Evolutionary conservation across 192 early-diverging fungal species (phyloP), one percentile per base, ranked within the genome.

Genomic region (Dimargaris xerosporica): DNA sequence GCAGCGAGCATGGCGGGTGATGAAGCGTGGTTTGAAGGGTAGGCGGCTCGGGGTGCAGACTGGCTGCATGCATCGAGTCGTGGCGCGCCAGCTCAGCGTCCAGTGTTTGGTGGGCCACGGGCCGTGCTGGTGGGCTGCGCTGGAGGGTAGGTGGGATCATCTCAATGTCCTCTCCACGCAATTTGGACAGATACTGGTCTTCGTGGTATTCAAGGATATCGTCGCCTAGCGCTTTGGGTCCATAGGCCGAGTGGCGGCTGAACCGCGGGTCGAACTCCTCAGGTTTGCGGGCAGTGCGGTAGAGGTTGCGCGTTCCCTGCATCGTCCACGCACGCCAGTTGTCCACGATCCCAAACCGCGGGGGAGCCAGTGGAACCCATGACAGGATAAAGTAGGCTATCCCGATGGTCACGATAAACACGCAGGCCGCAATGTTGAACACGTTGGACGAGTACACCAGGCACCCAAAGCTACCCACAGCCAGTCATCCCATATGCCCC

Each of bases 381-480:
- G 80, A 78, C 5, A 80, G 28, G 11, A 82, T 69, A 42, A 82
- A 64, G 54, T 75, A 80, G 1, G 71, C 54, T 19, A 82, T 74
- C n/a, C 80, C 80, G 45, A 75, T 52, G 9, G 73, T 65, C 23
- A 80, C 66, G 1, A 68, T 66, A 44, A 75, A 67, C 11, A 76
- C 69, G 31, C 78, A 78, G 0, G 73, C 73, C 19, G 76, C 64
- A 47, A 78, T 73, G 63, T 80, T 80, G 52, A 72, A 69, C 1
- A 74, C 56, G 3, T 44, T 63, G 62, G 53, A 59, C 3, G 71
- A 64, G 44, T 80, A 72, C 26, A 78, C 75, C 29, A 82, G 71
- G 60, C 80, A 82, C 7, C 78, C 80, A 66, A 82, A 80, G 53
- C 71, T 72, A 53, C 34, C 34, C 34, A 39, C 34, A 39, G 2